Evolutionary conservation across 768 basidiomycete species (phyloP), one percentile per base, ranked within the genome.

Genomic region (Hericium coralloides): DNA sequence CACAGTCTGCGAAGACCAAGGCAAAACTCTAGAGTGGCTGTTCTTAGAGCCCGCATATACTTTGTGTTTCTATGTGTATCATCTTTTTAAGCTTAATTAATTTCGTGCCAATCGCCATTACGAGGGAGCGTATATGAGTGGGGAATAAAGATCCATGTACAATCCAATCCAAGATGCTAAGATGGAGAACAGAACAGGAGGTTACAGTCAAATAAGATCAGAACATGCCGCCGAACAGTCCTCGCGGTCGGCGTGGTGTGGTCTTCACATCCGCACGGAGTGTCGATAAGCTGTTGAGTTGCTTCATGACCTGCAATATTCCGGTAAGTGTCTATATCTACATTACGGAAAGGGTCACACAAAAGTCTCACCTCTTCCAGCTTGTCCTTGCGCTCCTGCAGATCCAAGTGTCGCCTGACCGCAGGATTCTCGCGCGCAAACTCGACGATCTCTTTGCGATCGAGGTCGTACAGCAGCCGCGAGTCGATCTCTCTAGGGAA

Each of bases 401-500:
- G 73, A 58, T 98, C 95, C 18, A 99, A 76, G 68, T 99, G 97
- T 52, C 77, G 77, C 59, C 86, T 76, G 56, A 99, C 83, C n/a
- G 73, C 72, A 0, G 95, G 97, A 68, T 99, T 98, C 78, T 99
- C 95, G 49, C 91, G 82, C 0, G 97, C 95, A 72, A 99, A 99
- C 59, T 85, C 83, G 36, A 87, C 73, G 43, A 98, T 93, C 69
- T 98, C 93, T 50, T 79, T 81, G 0, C 92, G 85, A 68, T 97
- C 88, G n/a, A 98, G 78, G 68, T 95, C 90, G 64, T 98, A 97
- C 26, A 95, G 78, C 52, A 99, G 72, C 23, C 94, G 81, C 20
- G 92, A 90, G 69, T 98, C 95, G 57, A 99, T 98, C 73, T 98
- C 95, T 36, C 95, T 85, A 59, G 97, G 95, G 76, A 99, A 98